phyloP scores from a whole-genome alignment of 306 rosid species.

The Mimosa pudica region DNA sequence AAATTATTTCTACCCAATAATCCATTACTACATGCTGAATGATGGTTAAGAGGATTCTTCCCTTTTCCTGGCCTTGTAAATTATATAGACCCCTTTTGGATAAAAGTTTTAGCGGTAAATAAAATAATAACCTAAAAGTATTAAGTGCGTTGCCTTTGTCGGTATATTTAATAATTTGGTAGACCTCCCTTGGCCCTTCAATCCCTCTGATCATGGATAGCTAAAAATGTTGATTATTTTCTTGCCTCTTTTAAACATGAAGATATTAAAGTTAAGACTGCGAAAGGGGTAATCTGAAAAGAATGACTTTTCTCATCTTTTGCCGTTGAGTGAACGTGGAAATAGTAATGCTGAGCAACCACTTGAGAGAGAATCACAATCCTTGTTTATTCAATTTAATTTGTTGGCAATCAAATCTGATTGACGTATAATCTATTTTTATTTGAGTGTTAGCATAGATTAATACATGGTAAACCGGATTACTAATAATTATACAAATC shows the following conservation, averaged over 20 bases:
- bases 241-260: neutral
- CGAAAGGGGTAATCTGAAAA: conserved; percentile 18
- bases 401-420: conserved; percentile 31
- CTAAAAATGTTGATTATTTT: conserved; percentile 1
- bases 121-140: conserved; percentile 20
- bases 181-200: conserved; percentile 9
- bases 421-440: conserved; percentile 10
- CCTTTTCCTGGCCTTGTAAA: conserved; percentile 7
- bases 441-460: neutral
- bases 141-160: conserved; percentile 32
- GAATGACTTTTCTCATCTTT: conserved; percentile 23
- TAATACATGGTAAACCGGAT: conserved; percentile 7
- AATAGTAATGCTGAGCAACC: conserved; percentile 25
- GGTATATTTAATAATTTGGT: neutral
- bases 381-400: conserved; percentile 25
- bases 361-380: conserved; percentile 35
- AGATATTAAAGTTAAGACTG: neutral
- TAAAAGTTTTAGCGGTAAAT: conserved; percentile 17
- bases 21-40: neutral
- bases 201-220: conserved; percentile 12
- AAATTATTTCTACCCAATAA: neutral
- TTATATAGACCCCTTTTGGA: neutral
- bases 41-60: conserved; percentile 12
- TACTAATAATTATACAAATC: conserved; percentile 19
- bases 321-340: conserved; percentile 12